phyloP scores from a whole-genome alignment of 768 basidiomycete species.

The Boletus rubescentipes region DNA sequence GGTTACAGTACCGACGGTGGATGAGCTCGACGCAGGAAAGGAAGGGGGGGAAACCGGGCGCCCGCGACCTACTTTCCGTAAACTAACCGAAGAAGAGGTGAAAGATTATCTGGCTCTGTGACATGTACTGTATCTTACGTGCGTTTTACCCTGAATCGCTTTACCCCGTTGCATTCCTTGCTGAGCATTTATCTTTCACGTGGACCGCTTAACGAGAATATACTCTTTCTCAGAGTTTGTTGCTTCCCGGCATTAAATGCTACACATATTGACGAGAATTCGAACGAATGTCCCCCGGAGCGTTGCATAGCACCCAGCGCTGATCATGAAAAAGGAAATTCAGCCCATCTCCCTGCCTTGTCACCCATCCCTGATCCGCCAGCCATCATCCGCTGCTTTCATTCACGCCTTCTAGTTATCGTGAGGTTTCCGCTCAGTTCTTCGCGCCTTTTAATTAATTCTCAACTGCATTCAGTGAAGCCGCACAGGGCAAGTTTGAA shows the following conservation, averaged over 20 bases:
- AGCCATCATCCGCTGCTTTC: conserved; percentile 21
- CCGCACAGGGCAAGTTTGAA: conserved; percentile 8
- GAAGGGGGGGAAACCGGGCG: conserved; percentile 66
- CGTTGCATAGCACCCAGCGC: conserved; percentile 13
- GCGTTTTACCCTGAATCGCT: conserved; percentile 26
- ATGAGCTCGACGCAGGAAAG: conserved; percentile 59
- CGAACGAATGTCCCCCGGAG: conserved; percentile 5
- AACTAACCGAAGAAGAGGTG: conserved; percentile 95
- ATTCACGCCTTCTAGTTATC: conserved; percentile 33
- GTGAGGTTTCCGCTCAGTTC: conserved; percentile 28
- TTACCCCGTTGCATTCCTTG: conserved; percentile 6
- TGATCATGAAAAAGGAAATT: conserved; percentile 32
- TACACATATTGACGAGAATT: conserved; percentile 7
- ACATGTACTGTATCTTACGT: conserved; percentile 33
- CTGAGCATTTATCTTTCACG: conserved; percentile 19
- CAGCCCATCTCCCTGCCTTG: conserved; percentile 3
- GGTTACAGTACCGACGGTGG: conserved; percentile 79
- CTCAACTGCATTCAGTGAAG: conserved; percentile 16
- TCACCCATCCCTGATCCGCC: conserved; percentile 31
- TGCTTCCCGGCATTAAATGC: conserved; percentile 3
- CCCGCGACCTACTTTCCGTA: conserved; percentile 88
- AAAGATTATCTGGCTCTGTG: conserved; percentile 91
- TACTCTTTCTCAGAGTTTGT: conserved; percentile 2
- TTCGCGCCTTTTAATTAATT: conserved; percentile 30
- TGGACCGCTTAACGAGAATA: conserved; percentile 6